A percentile compares a stretch with the other conserved stretches of the same genome.
Evolutionary conservation across 2,329 filamentous ascomycete genomes (phyloP).

Genomic region (Raffaelea ambrosiae): DNA sequence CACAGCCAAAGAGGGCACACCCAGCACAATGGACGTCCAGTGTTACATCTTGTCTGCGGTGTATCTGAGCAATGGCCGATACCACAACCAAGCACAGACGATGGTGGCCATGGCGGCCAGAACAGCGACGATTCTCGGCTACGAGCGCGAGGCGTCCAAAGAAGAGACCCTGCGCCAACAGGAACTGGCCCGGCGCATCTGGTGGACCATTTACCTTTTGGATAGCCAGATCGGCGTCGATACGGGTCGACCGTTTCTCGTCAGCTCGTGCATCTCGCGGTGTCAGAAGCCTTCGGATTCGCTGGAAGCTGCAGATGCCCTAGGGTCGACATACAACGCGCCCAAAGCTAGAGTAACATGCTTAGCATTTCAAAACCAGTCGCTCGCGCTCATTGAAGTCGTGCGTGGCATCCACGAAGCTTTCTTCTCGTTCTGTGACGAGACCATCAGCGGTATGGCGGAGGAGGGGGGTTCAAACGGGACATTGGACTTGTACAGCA

Average conservation of each 20-base stretch:
- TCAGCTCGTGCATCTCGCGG: neutral
- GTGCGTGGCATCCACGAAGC: neutral
- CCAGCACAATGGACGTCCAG: constrained; percentile 29
- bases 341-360: neutral
- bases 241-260: constrained; percentile 6
- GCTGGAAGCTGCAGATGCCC: neutral
- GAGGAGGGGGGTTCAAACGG: neutral
- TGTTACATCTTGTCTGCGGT: constrained; percentile 27
- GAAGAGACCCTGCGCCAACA: constrained; percentile 13
- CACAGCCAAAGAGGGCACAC: constrained; percentile 25
- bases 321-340: neutral
- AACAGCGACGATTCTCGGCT: constrained; percentile 27
- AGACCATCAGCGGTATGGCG: neutral
- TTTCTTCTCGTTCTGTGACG: neutral
- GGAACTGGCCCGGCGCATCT: constrained; percentile 6
- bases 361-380: neutral
- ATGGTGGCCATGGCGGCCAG: constrained; percentile 24
- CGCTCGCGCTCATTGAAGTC: neutral
- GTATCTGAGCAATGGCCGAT: constrained; percentile 28
- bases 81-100: neutral
- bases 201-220: constrained; percentile 8
- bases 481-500: neutral
- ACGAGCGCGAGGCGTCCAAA: constrained; percentile 28
- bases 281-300: neutral
- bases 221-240: constrained; percentile 11